These are phyloP conservation scores for Parastagonospora avenae DNA, from an alignment of 2,329 filamentous ascomycete species.

Conservation along the genomic window DNA sequence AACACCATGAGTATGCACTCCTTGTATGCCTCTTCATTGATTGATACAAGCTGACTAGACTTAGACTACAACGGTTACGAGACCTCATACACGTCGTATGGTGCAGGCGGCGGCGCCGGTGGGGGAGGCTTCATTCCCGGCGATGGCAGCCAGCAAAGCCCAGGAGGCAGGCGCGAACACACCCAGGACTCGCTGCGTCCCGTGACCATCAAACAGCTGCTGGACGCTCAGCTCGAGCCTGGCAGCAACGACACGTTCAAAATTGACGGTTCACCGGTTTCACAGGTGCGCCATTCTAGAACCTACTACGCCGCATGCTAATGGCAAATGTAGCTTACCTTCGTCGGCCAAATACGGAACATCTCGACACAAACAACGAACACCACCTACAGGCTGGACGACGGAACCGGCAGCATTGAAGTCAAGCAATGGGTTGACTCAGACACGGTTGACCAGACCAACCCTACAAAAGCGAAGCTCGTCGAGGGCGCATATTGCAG, in stretches of 20 bases:
- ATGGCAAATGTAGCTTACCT: slow-evolving; percentile 65
- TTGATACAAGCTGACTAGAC: slow-evolving; percentile 1
- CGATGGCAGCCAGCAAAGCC: slow-evolving; percentile 54
- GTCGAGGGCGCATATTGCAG: slow-evolving; percentile 80
- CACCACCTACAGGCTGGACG: slow-evolving; percentile 90
- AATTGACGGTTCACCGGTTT: slow-evolving; percentile 77
- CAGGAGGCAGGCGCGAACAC: slow-evolving; percentile 56
- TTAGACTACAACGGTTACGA: slow-evolving; percentile 48
- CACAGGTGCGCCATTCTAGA: slow-evolving; percentile 52
- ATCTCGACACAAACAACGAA: slow-evolving; percentile 88
- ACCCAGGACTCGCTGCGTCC: slow-evolving; percentile 87
- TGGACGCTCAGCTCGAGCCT: slow-evolving; percentile 70
- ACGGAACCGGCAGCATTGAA: slow-evolving; percentile 91
- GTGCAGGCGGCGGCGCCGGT: slow-evolving; percentile 58
- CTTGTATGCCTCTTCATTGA: not conserved
- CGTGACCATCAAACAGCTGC: slow-evolving; percentile 92
- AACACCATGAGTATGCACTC: slow-evolving; percentile 25
- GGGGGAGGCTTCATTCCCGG: slow-evolving; percentile 66
- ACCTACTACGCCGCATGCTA: not conserved
- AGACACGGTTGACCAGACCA: slow-evolving; percentile 55
- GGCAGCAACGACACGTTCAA: slow-evolving; percentile 69
- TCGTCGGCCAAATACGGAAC: slow-evolving; percentile 89
- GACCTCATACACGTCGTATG: slow-evolving; percentile 62
- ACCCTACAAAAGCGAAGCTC: slow-evolving; percentile 59
- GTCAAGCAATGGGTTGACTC: slow-evolving; percentile 85